A percentile compares a stretch with the other conserved stretches of the same genome.
Conservation (phyloP, 2,329 filamentous ascomycete genomes). For the Colletotrichum sp. region DNA sequence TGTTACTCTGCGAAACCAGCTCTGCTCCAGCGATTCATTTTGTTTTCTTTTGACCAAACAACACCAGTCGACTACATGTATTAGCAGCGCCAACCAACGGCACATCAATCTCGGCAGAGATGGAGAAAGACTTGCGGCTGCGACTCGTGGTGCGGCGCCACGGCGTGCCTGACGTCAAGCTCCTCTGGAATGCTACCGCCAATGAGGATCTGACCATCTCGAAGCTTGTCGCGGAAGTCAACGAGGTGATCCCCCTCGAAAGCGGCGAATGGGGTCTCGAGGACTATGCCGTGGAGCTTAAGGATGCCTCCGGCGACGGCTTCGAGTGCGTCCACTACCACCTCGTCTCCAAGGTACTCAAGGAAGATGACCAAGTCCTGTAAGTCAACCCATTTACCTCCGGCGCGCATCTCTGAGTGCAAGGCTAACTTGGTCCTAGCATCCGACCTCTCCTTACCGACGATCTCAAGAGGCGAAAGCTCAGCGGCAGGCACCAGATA, state of each 20-base stretch:
- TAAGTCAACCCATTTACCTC: constrained; percentile 45
- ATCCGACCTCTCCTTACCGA: constrained; percentile 79
- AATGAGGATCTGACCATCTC: constrained; percentile 71
- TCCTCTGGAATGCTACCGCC: constrained; percentile 72
- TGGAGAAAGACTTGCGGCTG: constrained; percentile 65
- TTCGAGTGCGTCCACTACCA: constrained; percentile 93
- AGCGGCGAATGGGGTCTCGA: constrained; percentile 84
- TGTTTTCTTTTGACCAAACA: not conserved
- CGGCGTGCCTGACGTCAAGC: constrained; percentile 71
- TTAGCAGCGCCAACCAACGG: not conserved
- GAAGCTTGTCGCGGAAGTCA: constrained; percentile 78
- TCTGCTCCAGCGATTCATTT: not conserved
- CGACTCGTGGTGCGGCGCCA: constrained; percentile 76
- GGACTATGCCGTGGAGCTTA: constrained; percentile 84
- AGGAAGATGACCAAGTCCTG: constrained; percentile 85
- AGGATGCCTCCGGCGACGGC: constrained; percentile 54
- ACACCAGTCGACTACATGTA: not conserved
- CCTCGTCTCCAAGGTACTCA: constrained; percentile 70
- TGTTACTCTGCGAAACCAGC: not conserved
- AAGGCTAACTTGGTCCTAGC: constrained; percentile 43
- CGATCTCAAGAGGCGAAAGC: constrained; percentile 74
- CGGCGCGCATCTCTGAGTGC: not conserved
- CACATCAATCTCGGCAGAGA: not conserved
- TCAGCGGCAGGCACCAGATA: constrained; percentile 84
- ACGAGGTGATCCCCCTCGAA: constrained; percentile 82